Evolutionary conservation across 345 rosid genomes (phyloP).

Genomic region (Eucalyptus pumila): DNA sequence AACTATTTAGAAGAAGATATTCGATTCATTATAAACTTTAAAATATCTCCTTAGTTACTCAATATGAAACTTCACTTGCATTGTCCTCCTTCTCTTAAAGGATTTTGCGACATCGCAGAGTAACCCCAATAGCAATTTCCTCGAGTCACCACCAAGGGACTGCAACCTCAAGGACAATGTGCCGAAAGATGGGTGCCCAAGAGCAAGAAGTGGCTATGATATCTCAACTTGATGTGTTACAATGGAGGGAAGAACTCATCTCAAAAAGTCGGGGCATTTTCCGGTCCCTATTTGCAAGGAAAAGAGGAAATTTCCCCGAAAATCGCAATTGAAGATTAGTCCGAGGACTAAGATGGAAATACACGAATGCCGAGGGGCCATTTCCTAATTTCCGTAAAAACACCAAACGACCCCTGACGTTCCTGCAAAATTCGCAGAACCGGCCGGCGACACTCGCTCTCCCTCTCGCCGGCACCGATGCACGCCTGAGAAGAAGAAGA

Average conservation of each 20-base stretch:
- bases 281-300: not conserved
- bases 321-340: not conserved
- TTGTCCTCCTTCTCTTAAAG: accelerated
- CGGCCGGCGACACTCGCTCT: not conserved
- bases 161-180: no score
- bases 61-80: accelerated
- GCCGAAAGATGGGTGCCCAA: no score
- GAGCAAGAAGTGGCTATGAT: no score
- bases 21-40: accelerated
- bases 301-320: not conserved
- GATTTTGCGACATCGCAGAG: accelerated
- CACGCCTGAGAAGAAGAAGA: not conserved
- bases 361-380: not conserved
- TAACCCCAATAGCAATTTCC: accelerated
- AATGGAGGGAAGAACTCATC: no score
- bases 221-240: no score
- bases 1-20: accelerated
- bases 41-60: accelerated
- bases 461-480: not conserved
- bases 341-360: not conserved
- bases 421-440: not conserved
- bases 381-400: not conserved
- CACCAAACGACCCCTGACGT: not conserved
- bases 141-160: accelerated
- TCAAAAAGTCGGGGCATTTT: no score